Conservation (phyloP, 305 asterid species). For the Withania somnifera region DNA sequence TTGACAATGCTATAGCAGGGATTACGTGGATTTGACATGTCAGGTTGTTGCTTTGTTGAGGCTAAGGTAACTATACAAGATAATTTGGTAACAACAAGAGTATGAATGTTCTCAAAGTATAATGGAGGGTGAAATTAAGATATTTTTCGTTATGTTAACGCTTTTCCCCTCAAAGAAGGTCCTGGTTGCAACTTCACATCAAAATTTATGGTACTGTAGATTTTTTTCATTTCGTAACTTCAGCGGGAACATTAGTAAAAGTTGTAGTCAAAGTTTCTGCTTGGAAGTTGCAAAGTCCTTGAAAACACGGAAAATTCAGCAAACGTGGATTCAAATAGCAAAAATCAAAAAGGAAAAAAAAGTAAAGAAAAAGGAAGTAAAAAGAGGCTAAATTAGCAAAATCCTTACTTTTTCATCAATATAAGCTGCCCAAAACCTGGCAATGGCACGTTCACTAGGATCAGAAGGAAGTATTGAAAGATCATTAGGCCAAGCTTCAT, state of each 20-base stretch:
- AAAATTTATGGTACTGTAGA: not conserved
- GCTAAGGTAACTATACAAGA: not conserved
- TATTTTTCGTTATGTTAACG: not conserved
- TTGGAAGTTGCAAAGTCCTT: not conserved
- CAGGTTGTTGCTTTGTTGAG: not conserved
- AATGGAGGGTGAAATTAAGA: not conserved
- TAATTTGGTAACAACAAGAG: not conserved
- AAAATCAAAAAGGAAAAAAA: not conserved
- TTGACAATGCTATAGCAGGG: not conserved
- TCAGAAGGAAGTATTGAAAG: constrained; percentile 15
- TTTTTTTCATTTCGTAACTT: not conserved
- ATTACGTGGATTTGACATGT: not conserved
- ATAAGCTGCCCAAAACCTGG: constrained; percentile 19
- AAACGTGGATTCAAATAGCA: not conserved
- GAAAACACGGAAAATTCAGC: not conserved
- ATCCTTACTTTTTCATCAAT: constrained; percentile 8
- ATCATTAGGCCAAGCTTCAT: constrained; percentile 7
- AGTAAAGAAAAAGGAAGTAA: no score
- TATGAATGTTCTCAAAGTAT: not conserved
- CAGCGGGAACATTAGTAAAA: not conserved
- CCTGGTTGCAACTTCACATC: not conserved
- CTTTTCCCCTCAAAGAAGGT: not conserved
- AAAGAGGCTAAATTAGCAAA: not conserved
- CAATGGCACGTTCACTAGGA: constrained; percentile 12
- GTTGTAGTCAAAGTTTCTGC: not conserved